Conservation (phyloP, 108 stramenopile species). For the Conticribra guillardii region DNA sequence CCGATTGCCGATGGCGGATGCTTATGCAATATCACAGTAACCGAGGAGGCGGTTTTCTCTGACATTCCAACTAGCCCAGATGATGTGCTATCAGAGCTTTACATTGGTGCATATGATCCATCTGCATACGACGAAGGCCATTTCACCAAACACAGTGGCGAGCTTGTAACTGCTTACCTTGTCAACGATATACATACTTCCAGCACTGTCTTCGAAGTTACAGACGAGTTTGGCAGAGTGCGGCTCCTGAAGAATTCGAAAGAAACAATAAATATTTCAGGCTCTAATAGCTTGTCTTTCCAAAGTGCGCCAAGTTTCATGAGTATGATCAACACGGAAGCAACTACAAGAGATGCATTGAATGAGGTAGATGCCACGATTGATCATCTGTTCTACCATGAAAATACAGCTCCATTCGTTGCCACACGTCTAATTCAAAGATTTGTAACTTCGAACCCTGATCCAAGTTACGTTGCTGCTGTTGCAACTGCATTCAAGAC, state of each 20-base stretch:
- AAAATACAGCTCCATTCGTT: constrained; percentile 62
- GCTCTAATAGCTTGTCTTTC: constrained; percentile 28
- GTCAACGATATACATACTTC: constrained; percentile 18
- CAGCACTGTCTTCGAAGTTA: constrained; percentile 43
- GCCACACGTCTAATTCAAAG: constrained; percentile 54
- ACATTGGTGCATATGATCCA: constrained; percentile 51
- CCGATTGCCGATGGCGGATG: constrained; percentile 36
- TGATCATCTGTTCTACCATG: constrained; percentile 62
- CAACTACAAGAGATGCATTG: constrained; percentile 39
- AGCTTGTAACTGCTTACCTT: constrained; percentile 33
- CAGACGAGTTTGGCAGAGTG: constrained; percentile 21
- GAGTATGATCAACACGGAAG: constrained; percentile 39
- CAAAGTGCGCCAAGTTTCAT: constrained; percentile 58
- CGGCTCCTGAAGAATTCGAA: constrained; percentile 33
- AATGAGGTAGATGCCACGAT: constrained; percentile 57
- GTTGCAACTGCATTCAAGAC: constrained; percentile 28
- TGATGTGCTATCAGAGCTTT: constrained; percentile 42
- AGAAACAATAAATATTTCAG: constrained; percentile 31
- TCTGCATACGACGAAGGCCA: constrained; percentile 12
- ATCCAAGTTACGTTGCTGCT: constrained; percentile 43
- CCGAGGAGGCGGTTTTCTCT: constrained; percentile 32
- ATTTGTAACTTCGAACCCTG: constrained; percentile 55
- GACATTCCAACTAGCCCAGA: constrained; percentile 41
- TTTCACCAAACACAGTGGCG: background rate
- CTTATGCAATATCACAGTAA: constrained; percentile 29